phyloP scores from a whole-genome alignment of 192 early-diverging fungal species.

The Podila verticillata region DNA sequence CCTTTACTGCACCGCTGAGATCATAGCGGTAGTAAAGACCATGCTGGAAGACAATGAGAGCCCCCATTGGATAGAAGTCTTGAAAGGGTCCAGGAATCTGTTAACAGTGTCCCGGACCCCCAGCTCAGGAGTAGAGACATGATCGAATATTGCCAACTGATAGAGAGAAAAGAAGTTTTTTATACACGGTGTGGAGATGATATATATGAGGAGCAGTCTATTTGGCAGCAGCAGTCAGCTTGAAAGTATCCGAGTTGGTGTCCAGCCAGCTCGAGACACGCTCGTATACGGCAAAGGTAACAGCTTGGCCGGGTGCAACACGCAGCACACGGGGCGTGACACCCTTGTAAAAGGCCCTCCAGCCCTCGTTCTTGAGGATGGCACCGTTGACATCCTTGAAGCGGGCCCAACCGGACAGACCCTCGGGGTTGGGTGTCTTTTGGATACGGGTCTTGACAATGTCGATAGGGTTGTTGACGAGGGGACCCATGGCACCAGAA shows the following conservation, averaged over 20 bases:
- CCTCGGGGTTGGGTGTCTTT: conserved; percentile 75
- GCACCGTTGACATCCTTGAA: conserved; percentile 80
- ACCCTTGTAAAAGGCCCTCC: conserved; percentile 94
- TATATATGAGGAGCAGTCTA: neutral
- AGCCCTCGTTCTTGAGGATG: conserved; percentile 91
- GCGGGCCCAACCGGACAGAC: conserved; percentile 77
- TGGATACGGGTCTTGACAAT: conserved; percentile 99
- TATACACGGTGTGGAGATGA: neutral
- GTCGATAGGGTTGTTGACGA: conserved; percentile 97
- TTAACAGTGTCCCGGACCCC: too few relatives aligned
- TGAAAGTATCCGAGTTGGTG: conserved; percentile 43
- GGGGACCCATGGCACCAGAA: conserved; percentile 87
- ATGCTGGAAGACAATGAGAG: too few relatives aligned
- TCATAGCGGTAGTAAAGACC: too few relatives aligned
- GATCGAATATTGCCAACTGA: too few relatives aligned
- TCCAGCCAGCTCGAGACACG: conserved; percentile 84
- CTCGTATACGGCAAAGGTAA: conserved; percentile 96
- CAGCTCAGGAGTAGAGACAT: too few relatives aligned
- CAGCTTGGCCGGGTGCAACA: conserved; percentile 96
- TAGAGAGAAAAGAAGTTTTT: too few relatives aligned
- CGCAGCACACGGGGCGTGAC: conserved; percentile 91
- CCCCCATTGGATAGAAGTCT: too few relatives aligned
- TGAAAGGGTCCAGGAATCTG: too few relatives aligned
- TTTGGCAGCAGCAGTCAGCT: conserved; percentile 30
- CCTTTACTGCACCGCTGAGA: too few relatives aligned